These are phyloP conservation scores for Penicillium fimorum DNA, from an alignment of 495 filamentous ascomycete genomes.

Conservation along the genomic window DNA sequence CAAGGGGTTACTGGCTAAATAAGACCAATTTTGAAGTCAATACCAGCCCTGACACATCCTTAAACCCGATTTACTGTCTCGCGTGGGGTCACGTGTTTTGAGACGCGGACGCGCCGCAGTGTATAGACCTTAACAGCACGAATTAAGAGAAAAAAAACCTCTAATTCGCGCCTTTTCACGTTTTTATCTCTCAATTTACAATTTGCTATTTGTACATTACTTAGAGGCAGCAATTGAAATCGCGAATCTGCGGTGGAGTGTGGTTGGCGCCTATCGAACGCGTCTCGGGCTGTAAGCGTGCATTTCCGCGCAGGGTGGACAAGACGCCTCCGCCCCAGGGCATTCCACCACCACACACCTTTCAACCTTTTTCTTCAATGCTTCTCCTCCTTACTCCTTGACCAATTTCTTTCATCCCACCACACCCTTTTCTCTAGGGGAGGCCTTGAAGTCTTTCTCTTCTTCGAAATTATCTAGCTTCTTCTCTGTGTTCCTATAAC, in stretches of 20 bases:
- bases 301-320: slow-evolving; percentile 47
- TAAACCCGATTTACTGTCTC: slow-evolving; percentile 14
- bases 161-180: slow-evolving; percentile 8
- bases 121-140: slow-evolving; percentile 12
- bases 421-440: slow-evolving; percentile 15
- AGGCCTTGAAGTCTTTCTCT: slow-evolving; percentile 8
- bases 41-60: slow-evolving; percentile 10
- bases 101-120: slow-evolving; percentile 29
- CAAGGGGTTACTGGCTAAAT: not conserved
- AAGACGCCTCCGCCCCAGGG: slow-evolving; percentile 37
- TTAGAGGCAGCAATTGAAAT: slow-evolving; percentile 7
- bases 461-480: slow-evolving; percentile 2
- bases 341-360: slow-evolving; percentile 44
- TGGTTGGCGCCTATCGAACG: slow-evolving; percentile 49
- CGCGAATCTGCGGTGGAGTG: slow-evolving; percentile 35
- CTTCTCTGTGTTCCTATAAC: slow-evolving; percentile 12
- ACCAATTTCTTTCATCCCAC: slow-evolving; percentile 22
- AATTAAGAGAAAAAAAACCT: not conserved
- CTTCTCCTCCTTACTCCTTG: slow-evolving; percentile 28
- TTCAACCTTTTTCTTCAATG: slow-evolving; percentile 38
- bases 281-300: slow-evolving; percentile 50
- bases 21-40: not conserved
- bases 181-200: not conserved
- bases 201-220: not conserved
- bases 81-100: slow-evolving; percentile 30